phyloP scores from a whole-genome alignment of 805 yeast genomes.

The Ascoidea rubescens region DNA sequence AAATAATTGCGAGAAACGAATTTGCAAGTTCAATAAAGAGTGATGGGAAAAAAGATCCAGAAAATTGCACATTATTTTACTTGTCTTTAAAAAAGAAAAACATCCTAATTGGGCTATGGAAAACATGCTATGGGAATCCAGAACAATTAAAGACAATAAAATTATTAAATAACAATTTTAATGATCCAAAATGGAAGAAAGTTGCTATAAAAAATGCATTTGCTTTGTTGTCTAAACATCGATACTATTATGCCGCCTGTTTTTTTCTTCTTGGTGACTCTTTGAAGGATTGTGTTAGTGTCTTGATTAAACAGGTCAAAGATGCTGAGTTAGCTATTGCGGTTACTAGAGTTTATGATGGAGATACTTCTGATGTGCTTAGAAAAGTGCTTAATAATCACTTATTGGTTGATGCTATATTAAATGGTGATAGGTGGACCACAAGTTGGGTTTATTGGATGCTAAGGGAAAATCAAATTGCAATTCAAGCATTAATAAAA shows the following conservation, averaged over 20 bases:
- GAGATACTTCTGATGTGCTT: conserved; percentile 37
- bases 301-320: conserved; percentile 48
- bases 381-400: conserved; percentile 31
- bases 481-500: conserved; percentile 55
- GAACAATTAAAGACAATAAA: conserved; percentile 76
- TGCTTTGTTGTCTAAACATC: conserved; percentile 77
- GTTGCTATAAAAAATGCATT: conserved; percentile 85
- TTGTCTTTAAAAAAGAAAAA: conserved; percentile 69
- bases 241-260: conserved; percentile 77
- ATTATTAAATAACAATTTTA: conserved; percentile 67
- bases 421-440: conserved; percentile 65
- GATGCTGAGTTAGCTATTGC: conserved; percentile 70
- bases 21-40: conserved; percentile 33
- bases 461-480: conserved; percentile 27
- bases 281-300: conserved; percentile 64
- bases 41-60: conserved; percentile 47
- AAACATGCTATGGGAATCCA: conserved; percentile 54
- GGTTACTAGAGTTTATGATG: conserved; percentile 65
- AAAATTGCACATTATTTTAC: conserved; percentile 57
- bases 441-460: conserved; percentile 74
- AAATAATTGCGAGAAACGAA: conserved; percentile 57
- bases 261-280: conserved; percentile 74
- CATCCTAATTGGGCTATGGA: conserved; percentile 72
- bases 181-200: conserved; percentile 56
- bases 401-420: conserved; percentile 42